A percentile compares a stretch with the other conserved stretches of the same genome.
These are phyloP conservation scores for Aspergillus neoniger DNA, from an alignment of 2,329 filamentous ascomycete genomes.

Conservation along the genomic window DNA sequence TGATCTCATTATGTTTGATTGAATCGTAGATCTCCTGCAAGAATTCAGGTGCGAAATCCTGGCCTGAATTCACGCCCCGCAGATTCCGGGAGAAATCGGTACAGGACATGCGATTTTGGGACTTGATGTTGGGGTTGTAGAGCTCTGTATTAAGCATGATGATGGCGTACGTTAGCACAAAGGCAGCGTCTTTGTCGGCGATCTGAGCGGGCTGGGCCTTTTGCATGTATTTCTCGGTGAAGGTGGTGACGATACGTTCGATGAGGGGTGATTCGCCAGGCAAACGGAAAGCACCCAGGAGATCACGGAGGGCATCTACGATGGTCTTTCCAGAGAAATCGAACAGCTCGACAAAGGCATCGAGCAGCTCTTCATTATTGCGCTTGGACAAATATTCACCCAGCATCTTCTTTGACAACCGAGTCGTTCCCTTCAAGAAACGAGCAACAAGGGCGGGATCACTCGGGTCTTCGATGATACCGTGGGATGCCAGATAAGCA, in stretches of 20 bases:
- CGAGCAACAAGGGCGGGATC: conserved; percentile 77
- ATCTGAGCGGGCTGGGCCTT: conserved; percentile 71
- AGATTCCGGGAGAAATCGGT: conserved; percentile 84
- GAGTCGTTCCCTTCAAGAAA: conserved; percentile 83
- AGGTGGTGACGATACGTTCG: conserved; percentile 84
- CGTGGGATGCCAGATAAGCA: conserved; percentile 79
- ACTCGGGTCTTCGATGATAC: conserved; percentile 75
- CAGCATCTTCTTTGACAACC: conserved; percentile 85
- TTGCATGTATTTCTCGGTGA: conserved; percentile 80
- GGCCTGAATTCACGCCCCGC: conserved; percentile 82
- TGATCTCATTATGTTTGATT: conserved; percentile 92
- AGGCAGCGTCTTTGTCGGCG: conserved; percentile 83
- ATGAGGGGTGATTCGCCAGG: conserved; percentile 93
- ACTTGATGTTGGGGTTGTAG: conserved; percentile 83
- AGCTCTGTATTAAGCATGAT: conserved; percentile 98
- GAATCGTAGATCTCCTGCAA: conserved; percentile 85
- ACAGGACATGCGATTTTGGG: conserved; percentile 77
- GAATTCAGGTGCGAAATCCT: conserved; percentile 82
- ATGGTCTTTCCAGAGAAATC: conserved; percentile 84
- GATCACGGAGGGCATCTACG: conserved; percentile 81
- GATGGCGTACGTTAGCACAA: conserved; percentile 89
- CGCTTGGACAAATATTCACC: conserved; percentile 93
- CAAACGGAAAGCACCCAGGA: conserved; percentile 90
- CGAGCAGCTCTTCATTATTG: conserved; percentile 80
- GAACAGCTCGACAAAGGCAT: conserved; percentile 82